These are phyloP conservation scores for Sequoia sempervirens DNA, from an alignment of 75 land plant genomes.

Conservation along the genomic window DNA sequence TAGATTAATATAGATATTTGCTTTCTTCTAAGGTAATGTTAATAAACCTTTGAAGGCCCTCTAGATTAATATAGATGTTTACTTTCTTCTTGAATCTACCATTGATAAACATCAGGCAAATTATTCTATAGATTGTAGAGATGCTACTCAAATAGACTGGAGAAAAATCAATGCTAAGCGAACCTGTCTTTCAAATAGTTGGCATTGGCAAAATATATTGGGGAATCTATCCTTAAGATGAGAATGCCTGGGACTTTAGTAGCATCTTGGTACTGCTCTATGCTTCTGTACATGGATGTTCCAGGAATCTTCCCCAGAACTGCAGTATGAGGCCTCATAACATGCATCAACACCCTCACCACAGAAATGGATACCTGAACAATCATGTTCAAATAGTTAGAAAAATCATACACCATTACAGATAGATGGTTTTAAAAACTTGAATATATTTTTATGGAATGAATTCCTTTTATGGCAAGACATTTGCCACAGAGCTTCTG, in stretches of 20 bases:
- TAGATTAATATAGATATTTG: too few species aligned
- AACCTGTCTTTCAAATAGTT: slow-evolving; percentile 82
- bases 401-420: too few species aligned
- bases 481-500: too few species aligned
- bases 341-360: slow-evolving; percentile 34
- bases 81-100: too few species aligned
- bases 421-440: too few species aligned
- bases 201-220: slow-evolving; percentile 82
- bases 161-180: neutral
- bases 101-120: too few species aligned
- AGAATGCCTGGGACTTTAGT: slow-evolving; percentile 58
- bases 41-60: too few species aligned
- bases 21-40: too few species aligned
- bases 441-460: too few species aligned
- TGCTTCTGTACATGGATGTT: slow-evolving; percentile 51
- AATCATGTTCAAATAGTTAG: neutral
- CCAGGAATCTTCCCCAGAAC: slow-evolving; percentile 42
- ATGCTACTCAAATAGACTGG: neutral
- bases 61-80: too few species aligned
- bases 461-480: too few species aligned
- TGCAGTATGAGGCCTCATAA: slow-evolving; percentile 43
- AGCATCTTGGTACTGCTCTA: slow-evolving; percentile 56
- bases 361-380: slow-evolving; percentile 22
- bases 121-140: too few species aligned
- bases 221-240: slow-evolving; percentile 60